Evolutionary conservation across 2,329 filamentous ascomycete species (phyloP).

Genomic region (Aspergillus terreus): DNA sequence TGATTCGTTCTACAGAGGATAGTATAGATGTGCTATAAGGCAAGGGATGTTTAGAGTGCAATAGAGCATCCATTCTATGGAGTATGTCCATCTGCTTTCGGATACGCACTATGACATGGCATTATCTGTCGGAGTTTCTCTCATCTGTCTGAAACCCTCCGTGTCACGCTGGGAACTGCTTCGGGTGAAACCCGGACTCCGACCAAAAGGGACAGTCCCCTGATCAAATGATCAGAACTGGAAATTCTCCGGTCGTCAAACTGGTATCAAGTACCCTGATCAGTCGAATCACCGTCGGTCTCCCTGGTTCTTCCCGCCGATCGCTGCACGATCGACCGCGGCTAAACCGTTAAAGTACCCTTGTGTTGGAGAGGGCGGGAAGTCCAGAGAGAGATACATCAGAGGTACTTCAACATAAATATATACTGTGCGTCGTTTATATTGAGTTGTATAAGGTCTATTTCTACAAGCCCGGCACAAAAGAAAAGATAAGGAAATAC

Average conservation of each 20-base stretch:
- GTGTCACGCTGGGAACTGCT: too few relatives aligned
- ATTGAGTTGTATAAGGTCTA: background rate
- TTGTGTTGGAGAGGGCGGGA: background rate
- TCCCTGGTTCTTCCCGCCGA: background rate
- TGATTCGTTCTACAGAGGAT: too few relatives aligned
- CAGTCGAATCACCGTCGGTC: background rate
- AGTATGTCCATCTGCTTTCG: too few relatives aligned
- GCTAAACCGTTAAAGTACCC: background rate
- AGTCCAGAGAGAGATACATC: background rate
- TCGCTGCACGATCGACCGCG: background rate
- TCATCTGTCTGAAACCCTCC: too few relatives aligned
- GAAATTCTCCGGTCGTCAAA: too few relatives aligned
- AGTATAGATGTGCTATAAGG: too few relatives aligned
- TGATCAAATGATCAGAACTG: background rate
- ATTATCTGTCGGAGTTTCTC: too few relatives aligned
- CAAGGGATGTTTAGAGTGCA: background rate
- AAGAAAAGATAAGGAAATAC: background rate
- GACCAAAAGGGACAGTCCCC: too few relatives aligned
- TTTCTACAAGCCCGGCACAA: background rate
- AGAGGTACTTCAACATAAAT: background rate
- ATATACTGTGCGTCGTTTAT: background rate
- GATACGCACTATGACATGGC: too few relatives aligned
- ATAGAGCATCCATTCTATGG: background rate
- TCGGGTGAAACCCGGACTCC: too few relatives aligned
- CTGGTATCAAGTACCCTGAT: background rate